phyloP scores from a whole-genome alignment of 768 basidiomycete species.

The Boletus rubropictus region DNA sequence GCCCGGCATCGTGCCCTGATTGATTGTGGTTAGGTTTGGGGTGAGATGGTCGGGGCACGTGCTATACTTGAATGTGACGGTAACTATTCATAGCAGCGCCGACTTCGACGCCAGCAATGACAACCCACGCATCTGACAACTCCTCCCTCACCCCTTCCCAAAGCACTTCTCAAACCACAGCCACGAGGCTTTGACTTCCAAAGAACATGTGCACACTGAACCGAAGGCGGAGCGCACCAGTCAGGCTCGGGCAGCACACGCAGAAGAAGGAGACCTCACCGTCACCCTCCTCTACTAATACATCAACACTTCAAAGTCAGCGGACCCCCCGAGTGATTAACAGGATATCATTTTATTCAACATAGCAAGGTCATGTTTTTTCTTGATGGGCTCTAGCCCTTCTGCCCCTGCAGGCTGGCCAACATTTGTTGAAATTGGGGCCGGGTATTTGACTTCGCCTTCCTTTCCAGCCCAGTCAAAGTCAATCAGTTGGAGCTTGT shows the following conservation, averaged over 20 bases:
- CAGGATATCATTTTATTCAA: too few species aligned
- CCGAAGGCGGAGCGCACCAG: background rate
- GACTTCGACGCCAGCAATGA: too few species aligned
- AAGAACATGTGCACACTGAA: background rate
- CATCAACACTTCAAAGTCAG: too few species aligned
- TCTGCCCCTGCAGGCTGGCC: background rate
- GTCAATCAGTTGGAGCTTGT: background rate
- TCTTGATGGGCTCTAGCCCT: too few species aligned
- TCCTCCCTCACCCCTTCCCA: slow-evolving; percentile 75
- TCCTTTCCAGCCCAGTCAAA: slow-evolving; percentile 3
- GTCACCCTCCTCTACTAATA: slow-evolving; percentile 20
- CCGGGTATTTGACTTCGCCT: background rate
- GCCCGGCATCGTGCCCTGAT: slow-evolving; percentile 59
- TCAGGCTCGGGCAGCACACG: background rate
- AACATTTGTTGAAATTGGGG: background rate
- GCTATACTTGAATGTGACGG: background rate
- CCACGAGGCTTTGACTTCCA: slow-evolving; percentile 11
- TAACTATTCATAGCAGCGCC: background rate
- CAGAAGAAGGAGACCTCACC: slow-evolving; percentile 7
- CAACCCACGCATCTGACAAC: slow-evolving; percentile 41
- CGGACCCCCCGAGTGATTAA: too few species aligned
- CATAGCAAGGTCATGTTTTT: too few species aligned
- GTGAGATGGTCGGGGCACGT: slow-evolving; percentile 34
- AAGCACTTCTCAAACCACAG: slow-evolving; percentile 55
- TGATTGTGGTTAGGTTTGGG: slow-evolving; percentile 65